A percentile compares a stretch with the other conserved stretches of the same genome.
Evolutionary conservation across 352 stramenopile species (phyloP).

Genomic region (Pythium rhizo-oryzae): DNA sequence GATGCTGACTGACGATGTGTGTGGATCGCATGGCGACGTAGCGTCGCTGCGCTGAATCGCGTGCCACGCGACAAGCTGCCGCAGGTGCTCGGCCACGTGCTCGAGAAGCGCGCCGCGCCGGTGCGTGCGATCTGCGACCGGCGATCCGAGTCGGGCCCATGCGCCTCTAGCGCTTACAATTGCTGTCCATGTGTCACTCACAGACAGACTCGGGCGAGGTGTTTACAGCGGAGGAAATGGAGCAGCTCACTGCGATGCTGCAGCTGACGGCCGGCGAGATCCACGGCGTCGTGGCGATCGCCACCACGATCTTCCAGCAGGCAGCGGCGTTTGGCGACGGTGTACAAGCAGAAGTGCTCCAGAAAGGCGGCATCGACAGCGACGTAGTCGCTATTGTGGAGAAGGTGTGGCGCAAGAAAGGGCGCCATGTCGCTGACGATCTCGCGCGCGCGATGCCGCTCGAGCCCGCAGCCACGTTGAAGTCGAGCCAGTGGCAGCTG

Average conservation of each 20-base stretch:
- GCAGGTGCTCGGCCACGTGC: constrained; percentile 55
- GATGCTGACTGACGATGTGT: too few relatives aligned
- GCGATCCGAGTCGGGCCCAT: not conserved
- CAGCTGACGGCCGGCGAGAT: constrained; percentile 43
- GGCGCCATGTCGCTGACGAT: constrained; percentile 12
- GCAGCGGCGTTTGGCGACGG: constrained; percentile 43
- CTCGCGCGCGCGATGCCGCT: constrained; percentile 23
- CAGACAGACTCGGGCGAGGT: constrained; percentile 29
- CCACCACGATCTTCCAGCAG: constrained; percentile 43
- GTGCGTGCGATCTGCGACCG: constrained; percentile 24
- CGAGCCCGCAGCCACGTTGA: constrained; percentile 28
- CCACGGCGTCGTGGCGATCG: constrained; percentile 35
- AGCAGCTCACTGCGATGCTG: constrained; percentile 52
- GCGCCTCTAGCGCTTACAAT: not conserved
- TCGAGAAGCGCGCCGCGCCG: constrained; percentile 50
- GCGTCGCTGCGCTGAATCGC: constrained; percentile 41
- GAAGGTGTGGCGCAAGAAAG: constrained; percentile 70
- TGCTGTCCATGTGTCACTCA: too few relatives aligned
- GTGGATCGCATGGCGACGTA: not conserved
- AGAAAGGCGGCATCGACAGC: constrained; percentile 24
- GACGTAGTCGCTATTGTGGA: constrained; percentile 42
- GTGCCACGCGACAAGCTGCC: constrained; percentile 49
- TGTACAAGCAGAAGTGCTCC: constrained; percentile 37
- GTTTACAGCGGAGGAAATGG: constrained; percentile 49
- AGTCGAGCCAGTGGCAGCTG: constrained; percentile 51